phyloP scores from a whole-genome alignment of 164 flowering plant genomes.

The Dillenia turbinata region DNA sequence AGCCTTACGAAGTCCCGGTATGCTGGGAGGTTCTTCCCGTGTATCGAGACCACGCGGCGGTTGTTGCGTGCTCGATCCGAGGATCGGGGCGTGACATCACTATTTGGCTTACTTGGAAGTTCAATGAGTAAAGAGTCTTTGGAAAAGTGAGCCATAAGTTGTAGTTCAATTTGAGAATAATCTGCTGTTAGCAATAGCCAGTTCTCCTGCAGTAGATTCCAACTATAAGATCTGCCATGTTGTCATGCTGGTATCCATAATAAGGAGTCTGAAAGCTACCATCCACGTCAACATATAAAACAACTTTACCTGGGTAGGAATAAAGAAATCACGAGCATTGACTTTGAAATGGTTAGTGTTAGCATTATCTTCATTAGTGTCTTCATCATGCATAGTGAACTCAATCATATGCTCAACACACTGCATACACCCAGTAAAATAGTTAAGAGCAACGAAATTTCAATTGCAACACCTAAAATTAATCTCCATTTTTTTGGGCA shows the following conservation, averaged over 20 bases:
- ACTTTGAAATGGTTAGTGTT: conserved; percentile 35
- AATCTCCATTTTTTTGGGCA: neutral
- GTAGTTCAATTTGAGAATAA: conserved; percentile 94
- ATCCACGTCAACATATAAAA: neutral
- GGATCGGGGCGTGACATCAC: too few species aligned
- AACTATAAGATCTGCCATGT: neutral
- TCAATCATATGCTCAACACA: conserved; percentile 86
- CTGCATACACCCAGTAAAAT: conserved; percentile 29
- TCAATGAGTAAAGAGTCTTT: conserved; percentile 65
- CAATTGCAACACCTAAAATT: neutral
- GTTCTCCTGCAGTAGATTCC: conserved; percentile 54
- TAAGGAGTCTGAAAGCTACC: too few species aligned
- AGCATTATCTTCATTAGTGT: conserved; percentile 23
- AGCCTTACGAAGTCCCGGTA: too few species aligned
- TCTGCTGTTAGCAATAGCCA: conserved; percentile 90
- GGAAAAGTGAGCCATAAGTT: conserved; percentile 98
- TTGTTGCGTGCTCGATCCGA: too few species aligned
- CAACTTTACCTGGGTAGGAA: conserved; percentile 72
- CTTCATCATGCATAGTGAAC: conserved; percentile 38
- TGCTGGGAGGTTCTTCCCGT: too few species aligned
- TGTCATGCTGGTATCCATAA: neutral
- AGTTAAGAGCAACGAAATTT: neutral
- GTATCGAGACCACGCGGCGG: too few species aligned
- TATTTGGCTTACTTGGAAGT: conserved; percentile 60
- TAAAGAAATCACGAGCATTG: conserved; percentile 84